Evolutionary conservation across 2,329 filamentous ascomycete species (phyloP), one percentile per base, ranked within the genome.

Genomic region (Harringtonia lauricola): DNA sequence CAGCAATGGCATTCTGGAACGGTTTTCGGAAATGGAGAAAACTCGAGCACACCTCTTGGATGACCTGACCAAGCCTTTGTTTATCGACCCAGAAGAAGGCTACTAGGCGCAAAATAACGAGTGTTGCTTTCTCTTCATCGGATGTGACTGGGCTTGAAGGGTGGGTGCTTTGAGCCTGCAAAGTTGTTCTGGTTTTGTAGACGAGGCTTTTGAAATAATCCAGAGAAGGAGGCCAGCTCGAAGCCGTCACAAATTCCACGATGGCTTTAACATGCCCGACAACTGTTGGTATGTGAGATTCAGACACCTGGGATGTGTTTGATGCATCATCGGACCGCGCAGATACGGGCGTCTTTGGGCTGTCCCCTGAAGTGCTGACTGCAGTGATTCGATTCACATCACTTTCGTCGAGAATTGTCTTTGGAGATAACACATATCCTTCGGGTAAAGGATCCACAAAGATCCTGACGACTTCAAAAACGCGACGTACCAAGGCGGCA

Each of bases 41-140:
- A 54, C 71, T 78, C 19, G 76, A 77, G 56, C 76, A 80, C 31
- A 83, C 65, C 59, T 84, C 80, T 51, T 81, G 76, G 31, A 83
- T 71, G 42, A 83, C 56, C 18, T 74, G 58, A 33, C 75, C 71
- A 14, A 84, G 65, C 59, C 80, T 82, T 37, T 69, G 65, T 34
- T 67, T 67, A 53, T 83, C 78, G 18, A 81, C 72, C 75, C 77
- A 82, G 51, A 80, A 74, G 54, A 72, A 80, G 15, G 76, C 72
- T 22, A 83, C 62, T 29, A 81, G 64, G 31, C 76, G 70, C 39
- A 83, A 59, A 12, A 74, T 65, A 17, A 76, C 66, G 13, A 81
- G 63, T 2, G 72, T 66, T 21, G 60, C 53, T 47, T 62, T 65
- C 48, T 79, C 75, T n/a, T 73, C 68, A 42, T 77, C 71, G 13